Conservation (phyloP, 371 early-diverging fungal genomes). For the Mortierella sp. region DNA sequence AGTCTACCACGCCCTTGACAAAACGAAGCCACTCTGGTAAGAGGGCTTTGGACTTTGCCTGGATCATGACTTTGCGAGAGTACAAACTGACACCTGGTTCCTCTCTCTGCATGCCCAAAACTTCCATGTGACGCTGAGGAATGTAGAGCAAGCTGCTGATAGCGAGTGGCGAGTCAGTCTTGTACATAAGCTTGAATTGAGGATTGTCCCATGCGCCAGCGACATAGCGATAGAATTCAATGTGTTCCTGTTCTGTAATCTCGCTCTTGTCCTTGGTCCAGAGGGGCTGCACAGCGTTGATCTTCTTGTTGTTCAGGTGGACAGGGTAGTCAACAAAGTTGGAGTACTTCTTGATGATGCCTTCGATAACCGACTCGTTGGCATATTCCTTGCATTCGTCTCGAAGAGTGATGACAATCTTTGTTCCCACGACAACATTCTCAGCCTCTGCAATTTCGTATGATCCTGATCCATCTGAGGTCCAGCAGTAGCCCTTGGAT, state of each 20-base stretch:
- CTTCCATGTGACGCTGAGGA: conserved; percentile 78
- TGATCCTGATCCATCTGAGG: conserved; percentile 81
- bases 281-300: conserved; percentile 93
- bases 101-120: conserved; percentile 69
- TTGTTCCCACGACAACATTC: conserved; percentile 88
- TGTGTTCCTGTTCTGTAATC: conserved; percentile 90
- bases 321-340: conserved; percentile 98
- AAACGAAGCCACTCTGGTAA: conserved; percentile 85
- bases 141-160: conserved; percentile 80
- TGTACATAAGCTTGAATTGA: conserved; percentile 78
- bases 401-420: conserved; percentile 92
- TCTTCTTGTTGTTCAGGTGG: conserved; percentile 76
- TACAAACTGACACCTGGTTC: conserved; percentile 84
- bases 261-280: conserved; percentile 90
- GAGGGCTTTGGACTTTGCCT: conserved; percentile 77
- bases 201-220: conserved; percentile 80
- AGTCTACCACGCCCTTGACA: conserved; percentile 93
- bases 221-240: conserved; percentile 88
- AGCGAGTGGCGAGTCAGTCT: conserved; percentile 83
- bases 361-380: conserved; percentile 74
- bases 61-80: conserved; percentile 84
- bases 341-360: conserved; percentile 94
- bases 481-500: conserved; percentile 86
- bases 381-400: conserved; percentile 91
- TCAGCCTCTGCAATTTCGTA: conserved; percentile 84